Conservation (phyloP, 768 basidiomycete species). For the Naganishia antarctica region DNA sequence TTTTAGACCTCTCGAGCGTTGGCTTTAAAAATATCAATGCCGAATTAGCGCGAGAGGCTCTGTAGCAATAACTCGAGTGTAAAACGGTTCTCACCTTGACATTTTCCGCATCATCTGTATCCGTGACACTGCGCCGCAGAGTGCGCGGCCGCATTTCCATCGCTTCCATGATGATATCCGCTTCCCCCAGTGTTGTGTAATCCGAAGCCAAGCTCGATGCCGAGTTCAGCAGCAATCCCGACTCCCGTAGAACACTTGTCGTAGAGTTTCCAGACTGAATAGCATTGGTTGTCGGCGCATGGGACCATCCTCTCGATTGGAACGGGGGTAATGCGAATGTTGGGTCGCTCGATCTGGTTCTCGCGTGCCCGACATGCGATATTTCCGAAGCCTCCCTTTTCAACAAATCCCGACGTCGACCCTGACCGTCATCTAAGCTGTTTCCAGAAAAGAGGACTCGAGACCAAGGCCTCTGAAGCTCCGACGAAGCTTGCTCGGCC, state of each 20-base stretch:
- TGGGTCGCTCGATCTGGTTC: background rate
- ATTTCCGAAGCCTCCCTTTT: background rate
- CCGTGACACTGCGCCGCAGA: background rate
- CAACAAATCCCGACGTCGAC: background rate
- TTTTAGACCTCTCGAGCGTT: background rate
- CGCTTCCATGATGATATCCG: slow-evolving; percentile 6
- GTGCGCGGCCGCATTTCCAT: slow-evolving; percentile 11
- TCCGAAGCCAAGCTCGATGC: background rate
- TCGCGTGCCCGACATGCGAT: background rate
- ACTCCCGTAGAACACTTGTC: background rate
- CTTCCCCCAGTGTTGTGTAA: background rate
- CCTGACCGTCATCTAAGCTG: background rate
- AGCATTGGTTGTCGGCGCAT: background rate
- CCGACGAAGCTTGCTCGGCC: background rate
- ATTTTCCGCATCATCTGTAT: background rate
- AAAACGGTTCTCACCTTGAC: background rate
- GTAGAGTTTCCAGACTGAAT: background rate
- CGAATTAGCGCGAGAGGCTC: background rate
- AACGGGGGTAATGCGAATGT: background rate
- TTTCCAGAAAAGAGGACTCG: background rate
- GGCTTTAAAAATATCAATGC: background rate
- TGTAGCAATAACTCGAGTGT: background rate
- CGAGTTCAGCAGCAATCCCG: slow-evolving; percentile 4
- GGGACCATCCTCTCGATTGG: background rate
- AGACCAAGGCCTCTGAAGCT: background rate